phyloP scores from a whole-genome alignment of 2,329 filamentous ascomycete genomes.

The Xylariaceae sp. region DNA sequence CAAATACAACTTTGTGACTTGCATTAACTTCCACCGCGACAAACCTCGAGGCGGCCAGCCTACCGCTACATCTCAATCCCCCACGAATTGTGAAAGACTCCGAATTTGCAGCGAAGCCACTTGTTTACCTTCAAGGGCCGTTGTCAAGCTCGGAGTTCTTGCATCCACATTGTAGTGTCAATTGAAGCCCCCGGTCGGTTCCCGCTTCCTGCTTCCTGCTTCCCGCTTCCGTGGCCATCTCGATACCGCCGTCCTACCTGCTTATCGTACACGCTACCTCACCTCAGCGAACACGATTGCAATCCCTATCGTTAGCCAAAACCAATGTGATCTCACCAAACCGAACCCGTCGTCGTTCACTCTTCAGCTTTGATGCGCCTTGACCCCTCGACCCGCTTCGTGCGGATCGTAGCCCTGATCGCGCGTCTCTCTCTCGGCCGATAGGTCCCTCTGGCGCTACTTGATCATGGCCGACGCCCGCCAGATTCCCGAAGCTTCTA shows the following conservation, averaged over 20 bases:
- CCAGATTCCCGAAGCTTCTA: slow-evolving; percentile 21
- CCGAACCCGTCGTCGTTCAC: slow-evolving; percentile 4
- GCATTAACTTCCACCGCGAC: no score
- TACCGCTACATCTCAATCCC: no score
- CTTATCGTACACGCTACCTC: background rate
- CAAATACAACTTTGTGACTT: no score
- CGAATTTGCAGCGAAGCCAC: no score
- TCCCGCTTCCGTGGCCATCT: background rate
- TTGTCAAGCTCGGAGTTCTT: no score
- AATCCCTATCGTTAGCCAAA: slow-evolving; percentile 11
- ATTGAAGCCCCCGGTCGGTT: background rate
- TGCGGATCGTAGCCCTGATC: slow-evolving; percentile 23
- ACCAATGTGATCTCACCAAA: slow-evolving; percentile 24
- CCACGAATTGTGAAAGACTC: no score
- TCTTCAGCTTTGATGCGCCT: slow-evolving; percentile 24
- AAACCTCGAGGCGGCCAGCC: no score
- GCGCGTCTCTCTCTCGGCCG: slow-evolving; percentile 12
- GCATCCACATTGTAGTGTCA: background rate
- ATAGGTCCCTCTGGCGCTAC: slow-evolving; percentile 18
- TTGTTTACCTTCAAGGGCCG: no score
- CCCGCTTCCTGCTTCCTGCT: background rate
- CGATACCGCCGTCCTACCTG: background rate
- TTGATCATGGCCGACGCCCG: slow-evolving; percentile 28
- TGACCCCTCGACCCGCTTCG: slow-evolving; percentile 22
- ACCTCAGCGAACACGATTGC: background rate